Percentiles rank a stretch among this genome's conserved stretches.
These are phyloP conservation scores for Ophiostoma montium DNA, from an alignment of 2,329 filamentous ascomycete species.

Conservation along the genomic window DNA sequence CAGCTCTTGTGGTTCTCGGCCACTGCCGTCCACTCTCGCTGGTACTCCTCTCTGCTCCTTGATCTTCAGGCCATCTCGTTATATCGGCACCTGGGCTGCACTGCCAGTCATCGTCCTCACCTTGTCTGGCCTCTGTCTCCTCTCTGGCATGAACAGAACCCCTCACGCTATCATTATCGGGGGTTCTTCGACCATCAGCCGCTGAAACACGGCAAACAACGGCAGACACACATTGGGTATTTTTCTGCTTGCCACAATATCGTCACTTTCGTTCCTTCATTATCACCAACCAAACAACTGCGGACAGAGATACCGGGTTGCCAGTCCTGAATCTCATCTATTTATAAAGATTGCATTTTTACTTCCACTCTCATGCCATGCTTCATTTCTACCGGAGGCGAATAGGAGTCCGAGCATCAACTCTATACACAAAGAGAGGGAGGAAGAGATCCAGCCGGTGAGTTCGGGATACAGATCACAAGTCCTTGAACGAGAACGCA, in stretches of 20 bases:
- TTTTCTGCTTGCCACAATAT: too few species aligned
- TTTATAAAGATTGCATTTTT: too few species aligned
- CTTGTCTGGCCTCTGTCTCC: neutral
- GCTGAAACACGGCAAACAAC: too few species aligned
- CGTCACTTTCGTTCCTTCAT: too few species aligned
- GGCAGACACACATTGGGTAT: too few species aligned
- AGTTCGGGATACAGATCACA: too few species aligned
- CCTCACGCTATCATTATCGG: neutral
- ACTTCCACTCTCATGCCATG: too few species aligned
- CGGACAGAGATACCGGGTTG: neutral
- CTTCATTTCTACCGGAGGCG: too few species aligned
- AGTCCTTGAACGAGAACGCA: neutral
- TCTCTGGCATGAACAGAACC: neutral
- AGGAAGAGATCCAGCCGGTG: too few species aligned
- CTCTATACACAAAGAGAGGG: too few species aligned
- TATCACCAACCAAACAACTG: neutral
- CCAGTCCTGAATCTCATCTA: too few species aligned
- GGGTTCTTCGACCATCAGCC: neutral
- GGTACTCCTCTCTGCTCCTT: neutral
- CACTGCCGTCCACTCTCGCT: neutral
- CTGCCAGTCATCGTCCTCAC: neutral
- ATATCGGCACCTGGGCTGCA: neutral
- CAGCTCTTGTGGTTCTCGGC: neutral
- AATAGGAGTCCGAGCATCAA: too few species aligned
- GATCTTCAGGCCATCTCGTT: neutral